Evolutionary conservation across 345 rosid species (phyloP).

Genomic region (Lumnitzera racemosa): DNA sequence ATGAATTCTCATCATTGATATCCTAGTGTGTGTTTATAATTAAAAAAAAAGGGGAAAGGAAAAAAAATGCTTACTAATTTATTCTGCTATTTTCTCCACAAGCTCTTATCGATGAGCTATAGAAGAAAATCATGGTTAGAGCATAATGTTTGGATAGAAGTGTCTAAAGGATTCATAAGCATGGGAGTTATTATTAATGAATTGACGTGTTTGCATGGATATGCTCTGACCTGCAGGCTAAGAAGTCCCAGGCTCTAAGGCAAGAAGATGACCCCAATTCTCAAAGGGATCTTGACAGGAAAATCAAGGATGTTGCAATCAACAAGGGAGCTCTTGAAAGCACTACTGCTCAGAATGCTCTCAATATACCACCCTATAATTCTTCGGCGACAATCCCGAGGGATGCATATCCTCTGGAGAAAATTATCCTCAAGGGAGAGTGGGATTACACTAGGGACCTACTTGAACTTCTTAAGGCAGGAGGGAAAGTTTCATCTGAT

Average conservation of each 20-base stretch:
- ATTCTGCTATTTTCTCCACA: no score
- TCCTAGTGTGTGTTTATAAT: no score
- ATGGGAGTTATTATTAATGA: no score
- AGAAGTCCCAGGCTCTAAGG: constrained; percentile 30
- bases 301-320: constrained; percentile 32
- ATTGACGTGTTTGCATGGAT: neutral
- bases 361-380: constrained; percentile 68
- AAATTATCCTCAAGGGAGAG: constrained; percentile 60
- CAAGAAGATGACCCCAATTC: constrained; percentile 49
- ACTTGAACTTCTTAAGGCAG: constrained; percentile 28
- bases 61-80: no score
- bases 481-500: constrained; percentile 16
- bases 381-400: constrained; percentile 41
- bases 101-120: no score
- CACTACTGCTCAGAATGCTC: constrained; percentile 31
- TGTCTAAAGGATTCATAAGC: no score
- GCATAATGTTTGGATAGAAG: no score
- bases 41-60: no score
- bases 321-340: constrained; percentile 55
- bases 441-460: constrained; percentile 63
- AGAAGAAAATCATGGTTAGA: no score
- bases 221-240: constrained; percentile 30
- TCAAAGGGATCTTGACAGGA: constrained; percentile 28
- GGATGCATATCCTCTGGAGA: constrained; percentile 71
- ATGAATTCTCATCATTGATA: no score